A percentile compares a stretch with the other conserved stretches of the same genome.
Evolutionary conservation across 2,329 filamentous ascomycete genomes (phyloP).

Genomic region (Calonectria multiphialidica): DNA sequence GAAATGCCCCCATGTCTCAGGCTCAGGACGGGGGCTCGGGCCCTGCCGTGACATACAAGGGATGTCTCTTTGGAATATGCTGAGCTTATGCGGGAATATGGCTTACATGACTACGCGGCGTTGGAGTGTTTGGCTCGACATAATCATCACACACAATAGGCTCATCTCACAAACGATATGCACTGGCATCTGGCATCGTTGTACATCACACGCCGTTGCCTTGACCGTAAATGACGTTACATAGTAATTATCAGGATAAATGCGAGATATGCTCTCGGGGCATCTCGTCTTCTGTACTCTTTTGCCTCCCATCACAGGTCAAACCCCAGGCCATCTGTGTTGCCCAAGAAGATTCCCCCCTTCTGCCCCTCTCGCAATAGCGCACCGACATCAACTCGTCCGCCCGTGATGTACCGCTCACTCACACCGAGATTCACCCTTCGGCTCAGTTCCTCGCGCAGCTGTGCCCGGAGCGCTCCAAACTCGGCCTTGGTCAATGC

Average conservation of each 20-base stretch:
- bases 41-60: no score
- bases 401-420: constrained; percentile 86
- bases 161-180: background rate
- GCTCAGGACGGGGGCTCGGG: no score
- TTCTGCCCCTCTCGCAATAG: constrained; percentile 73
- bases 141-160: background rate
- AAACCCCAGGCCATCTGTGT: constrained; percentile 54
- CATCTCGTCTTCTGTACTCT: background rate
- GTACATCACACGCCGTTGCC: background rate
- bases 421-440: constrained; percentile 90
- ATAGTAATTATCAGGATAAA: background rate
- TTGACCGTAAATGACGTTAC: background rate
- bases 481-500: constrained; percentile 80
- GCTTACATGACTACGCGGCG: background rate
- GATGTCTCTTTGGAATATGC: no score
- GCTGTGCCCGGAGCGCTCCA: constrained; percentile 75
- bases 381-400: constrained; percentile 84
- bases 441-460: constrained; percentile 77
- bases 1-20: no score
- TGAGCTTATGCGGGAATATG: background rate
- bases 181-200: background rate
- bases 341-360: constrained; percentile 52
- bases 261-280: background rate
- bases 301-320: constrained; percentile 35
- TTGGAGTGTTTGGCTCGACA: background rate